Evolutionary conservation across 495 filamentous ascomycete species (phyloP).

Genomic region (Tuber aestivum): DNA sequence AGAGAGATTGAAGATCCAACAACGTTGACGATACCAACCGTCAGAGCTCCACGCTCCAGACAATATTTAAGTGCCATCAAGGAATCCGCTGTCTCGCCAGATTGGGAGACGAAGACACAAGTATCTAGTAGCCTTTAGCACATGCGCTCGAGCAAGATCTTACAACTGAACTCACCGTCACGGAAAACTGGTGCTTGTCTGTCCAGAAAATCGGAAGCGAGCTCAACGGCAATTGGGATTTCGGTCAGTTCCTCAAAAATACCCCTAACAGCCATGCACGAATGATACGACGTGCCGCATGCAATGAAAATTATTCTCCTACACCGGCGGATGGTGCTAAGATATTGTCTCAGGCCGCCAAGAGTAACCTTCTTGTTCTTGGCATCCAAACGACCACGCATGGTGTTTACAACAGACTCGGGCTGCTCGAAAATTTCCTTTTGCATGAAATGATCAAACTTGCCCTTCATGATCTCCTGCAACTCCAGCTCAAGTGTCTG

Average conservation of each 20-base stretch:
- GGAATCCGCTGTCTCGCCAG: conserved; percentile 97
- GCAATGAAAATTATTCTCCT: conserved; percentile 96
- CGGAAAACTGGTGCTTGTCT: conserved; percentile 98
- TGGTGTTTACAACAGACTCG: conserved; percentile 97
- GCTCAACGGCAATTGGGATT: conserved; percentile 92
- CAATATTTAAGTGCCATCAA: conserved; percentile 96
- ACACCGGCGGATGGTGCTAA: conserved; percentile 91
- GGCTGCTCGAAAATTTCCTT: conserved; percentile 99
- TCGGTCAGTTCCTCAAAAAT: conserved; percentile 97
- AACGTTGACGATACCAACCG: conserved; percentile 95
- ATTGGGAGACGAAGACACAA: conserved; percentile 97
- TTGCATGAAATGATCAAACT: conserved; percentile 99
- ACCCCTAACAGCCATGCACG: conserved; percentile 97
- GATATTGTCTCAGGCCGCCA: conserved; percentile 91
- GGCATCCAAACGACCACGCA: conserved; percentile 94
- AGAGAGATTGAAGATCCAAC: conserved; percentile 97
- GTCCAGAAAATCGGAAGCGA: conserved; percentile 97
- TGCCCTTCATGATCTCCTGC: conserved; percentile 99
- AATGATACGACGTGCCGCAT: conserved; percentile 96
- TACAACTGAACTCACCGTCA: conserved; percentile 48
- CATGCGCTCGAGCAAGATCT: not conserved
- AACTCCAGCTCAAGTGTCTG: conserved; percentile 97
- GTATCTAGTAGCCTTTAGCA: conserved; percentile 55
- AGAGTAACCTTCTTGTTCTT: conserved; percentile 90
- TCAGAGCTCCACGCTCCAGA: conserved; percentile 90